Base-by-base conservation (phyloP, 1,284 basidiomycete species). In the Dichomitus squalens region DNA sequence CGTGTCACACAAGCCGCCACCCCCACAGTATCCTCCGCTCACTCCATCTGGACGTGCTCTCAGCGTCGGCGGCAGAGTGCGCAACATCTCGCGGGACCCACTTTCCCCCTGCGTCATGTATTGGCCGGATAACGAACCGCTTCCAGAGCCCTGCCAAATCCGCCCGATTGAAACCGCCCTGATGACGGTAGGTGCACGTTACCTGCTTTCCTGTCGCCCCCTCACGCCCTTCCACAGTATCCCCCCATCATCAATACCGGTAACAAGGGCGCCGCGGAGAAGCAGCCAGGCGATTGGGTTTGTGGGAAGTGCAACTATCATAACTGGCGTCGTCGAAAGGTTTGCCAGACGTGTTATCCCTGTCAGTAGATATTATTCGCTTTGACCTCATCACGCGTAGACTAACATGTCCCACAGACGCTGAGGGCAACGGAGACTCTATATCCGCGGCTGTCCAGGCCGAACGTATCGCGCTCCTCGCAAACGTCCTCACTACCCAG, bases 261-360 rank as follows among this genome's bases (percentile, higher is more conserved):
- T 8, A 95, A 94, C 72, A 82, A 87, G 55, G 92, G 92, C 25
- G 93, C 93, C 4, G 94, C 94, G 53, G 81, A 82, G 65, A 80
- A 90, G 75, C 92, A 95, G 79, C 90, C 92, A 2, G 93, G 93
- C n/a, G 92, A 95, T 75, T 95, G 93, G 92, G 79, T 92, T 57
- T 95, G 93, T 73, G 78, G 81, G 57, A 89, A 87, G 69, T 94
- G 93, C 72, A 87, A 88, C 67, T 92, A 93, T 73, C 72, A 92
- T 63, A 93, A 95, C 70, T 95, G 92, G 92, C 79, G 92, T 58
- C 75, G 93, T 53, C 77, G 92, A 49, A 92, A 92, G 72, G 91
- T 94, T 53, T 95, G 92, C 76, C 91, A 94, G 79, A 92, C 90
- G 11, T 94, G 92, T 73, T 86, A 83, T 63, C 92, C 92, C 46